phyloP scores from a whole-genome alignment of 306 rosid species.

The Prunus armeniaca region DNA sequence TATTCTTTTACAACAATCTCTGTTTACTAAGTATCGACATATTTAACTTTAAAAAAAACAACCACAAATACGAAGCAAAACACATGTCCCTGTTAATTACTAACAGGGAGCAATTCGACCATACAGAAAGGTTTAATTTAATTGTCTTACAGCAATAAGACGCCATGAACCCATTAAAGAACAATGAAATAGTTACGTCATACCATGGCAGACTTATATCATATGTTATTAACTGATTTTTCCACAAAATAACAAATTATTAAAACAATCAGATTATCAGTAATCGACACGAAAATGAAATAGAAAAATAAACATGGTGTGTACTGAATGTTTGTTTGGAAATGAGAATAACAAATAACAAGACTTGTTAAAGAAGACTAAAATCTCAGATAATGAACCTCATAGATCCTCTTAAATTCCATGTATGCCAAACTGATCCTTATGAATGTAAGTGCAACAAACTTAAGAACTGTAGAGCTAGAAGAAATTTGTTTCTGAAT shows the following conservation, averaged over 20 bases:
- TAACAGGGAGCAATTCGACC: neutral
- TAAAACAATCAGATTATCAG: neutral
- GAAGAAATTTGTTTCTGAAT: slow-evolving; percentile 80
- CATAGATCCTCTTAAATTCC: slow-evolving; percentile 81
- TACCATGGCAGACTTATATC: neutral
- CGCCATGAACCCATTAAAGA: neutral
- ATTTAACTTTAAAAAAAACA: neutral
- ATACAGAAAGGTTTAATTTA: neutral
- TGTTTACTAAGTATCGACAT: no score
- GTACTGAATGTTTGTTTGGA: neutral
- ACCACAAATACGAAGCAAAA: neutral
- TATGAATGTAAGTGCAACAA: slow-evolving; percentile 68
- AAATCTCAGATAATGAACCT: slow-evolving; percentile 49
- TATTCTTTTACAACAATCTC: neutral
- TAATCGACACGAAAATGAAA: neutral
- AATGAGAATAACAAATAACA: neutral
- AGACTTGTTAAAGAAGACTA: neutral
- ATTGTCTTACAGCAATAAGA: neutral
- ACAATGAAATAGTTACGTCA: neutral
- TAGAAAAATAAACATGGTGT: neutral
- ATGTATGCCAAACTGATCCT: slow-evolving; percentile 72
- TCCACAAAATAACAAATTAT: neutral
- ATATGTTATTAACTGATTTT: neutral
- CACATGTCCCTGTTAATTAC: neutral
- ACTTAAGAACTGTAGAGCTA: slow-evolving; percentile 57